Evolutionary conservation across 208 protist species (phyloP).

Genomic region (Acanthamoeba triangularis): DNA sequence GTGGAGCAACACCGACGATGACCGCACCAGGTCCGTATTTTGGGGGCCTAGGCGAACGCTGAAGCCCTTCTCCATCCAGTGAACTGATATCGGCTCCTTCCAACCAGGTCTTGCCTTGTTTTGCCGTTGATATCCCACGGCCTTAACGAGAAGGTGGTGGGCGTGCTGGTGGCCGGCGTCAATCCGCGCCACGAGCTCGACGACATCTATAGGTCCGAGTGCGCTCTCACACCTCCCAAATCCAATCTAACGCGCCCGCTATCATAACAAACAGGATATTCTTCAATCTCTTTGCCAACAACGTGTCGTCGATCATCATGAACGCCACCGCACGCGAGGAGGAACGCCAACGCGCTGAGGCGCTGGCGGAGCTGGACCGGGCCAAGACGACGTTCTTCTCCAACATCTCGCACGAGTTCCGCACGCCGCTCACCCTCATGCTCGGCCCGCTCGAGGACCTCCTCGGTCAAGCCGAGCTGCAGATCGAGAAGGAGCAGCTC

Average conservation of each 20-base stretch:
- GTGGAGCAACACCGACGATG: conserved; percentile 6
- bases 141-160: not conserved
- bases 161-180: conserved; percentile 39
- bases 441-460: conserved; percentile 72
- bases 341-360: not conserved
- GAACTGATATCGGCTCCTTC: not conserved
- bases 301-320: conserved; percentile 1
- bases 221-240: not conserved
- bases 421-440: conserved; percentile 80
- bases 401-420: conserved; percentile 80
- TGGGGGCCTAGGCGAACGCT: no score
- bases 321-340: conserved; percentile 40
- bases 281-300: conserved; percentile 5
- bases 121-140: not conserved
- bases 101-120: not conserved
- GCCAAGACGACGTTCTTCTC: conserved; percentile 82
- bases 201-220: not conserved
- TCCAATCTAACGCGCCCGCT: not conserved
- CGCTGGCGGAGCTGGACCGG: conserved; percentile 78
- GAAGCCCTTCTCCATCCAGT: no score
- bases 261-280: conserved; percentile 3
- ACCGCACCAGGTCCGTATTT: not conserved
- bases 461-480: not conserved
- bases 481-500: conserved; percentile 33
- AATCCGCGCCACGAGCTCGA: conserved; percentile 29